Conservation (phyloP, 768 basidiomycete genomes). For the Russula brevipes region DNA sequence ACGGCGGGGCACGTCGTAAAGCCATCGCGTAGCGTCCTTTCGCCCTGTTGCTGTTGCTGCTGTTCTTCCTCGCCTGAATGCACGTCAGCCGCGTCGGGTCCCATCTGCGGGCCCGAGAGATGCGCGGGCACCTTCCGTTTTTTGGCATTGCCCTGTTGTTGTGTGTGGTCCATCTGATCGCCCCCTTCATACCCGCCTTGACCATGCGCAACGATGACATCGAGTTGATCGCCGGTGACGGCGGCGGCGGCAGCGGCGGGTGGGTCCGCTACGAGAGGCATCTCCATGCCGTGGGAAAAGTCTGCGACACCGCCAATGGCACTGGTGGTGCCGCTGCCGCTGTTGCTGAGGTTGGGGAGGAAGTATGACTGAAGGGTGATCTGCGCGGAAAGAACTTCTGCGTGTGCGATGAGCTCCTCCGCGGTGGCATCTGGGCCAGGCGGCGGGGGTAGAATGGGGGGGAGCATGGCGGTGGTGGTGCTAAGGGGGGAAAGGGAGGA, state of each 20-base stretch:
- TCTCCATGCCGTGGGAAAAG: slow-evolving; percentile 31
- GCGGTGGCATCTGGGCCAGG: slow-evolving; percentile 44
- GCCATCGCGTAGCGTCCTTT: slow-evolving; percentile 28
- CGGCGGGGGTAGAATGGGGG: slow-evolving; percentile 30
- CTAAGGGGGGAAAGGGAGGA: not conserved
- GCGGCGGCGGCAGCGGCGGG: slow-evolving; percentile 3
- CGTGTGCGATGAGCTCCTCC: slow-evolving; percentile 55
- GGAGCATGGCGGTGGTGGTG: slow-evolving; percentile 23
- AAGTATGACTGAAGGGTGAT: slow-evolving; percentile 62
- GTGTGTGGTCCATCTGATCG: slow-evolving; percentile 63
- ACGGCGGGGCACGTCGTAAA: slow-evolving; percentile 5
- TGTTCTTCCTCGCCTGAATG: slow-evolving; percentile 39
- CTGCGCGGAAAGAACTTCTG: slow-evolving; percentile 52
- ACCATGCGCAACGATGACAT: no score
- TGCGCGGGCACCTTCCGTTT: slow-evolving; percentile 83
- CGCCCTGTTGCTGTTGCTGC: not conserved
- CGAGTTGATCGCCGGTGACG: slow-evolving; percentile 25
- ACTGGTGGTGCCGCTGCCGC: not conserved
- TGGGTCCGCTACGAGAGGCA: slow-evolving; percentile 17
- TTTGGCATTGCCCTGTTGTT: slow-evolving; percentile 80
- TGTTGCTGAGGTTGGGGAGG: slow-evolving; percentile 49
- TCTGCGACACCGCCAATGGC: slow-evolving; percentile 32
- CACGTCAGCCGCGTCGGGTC: slow-evolving; percentile 40
- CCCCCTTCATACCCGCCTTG: slow-evolving; percentile 47
- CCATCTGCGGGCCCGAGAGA: slow-evolving; percentile 37